phyloP scores from a whole-genome alignment of 306 rosid genomes.

The Heteromeles arbutifolia region DNA sequence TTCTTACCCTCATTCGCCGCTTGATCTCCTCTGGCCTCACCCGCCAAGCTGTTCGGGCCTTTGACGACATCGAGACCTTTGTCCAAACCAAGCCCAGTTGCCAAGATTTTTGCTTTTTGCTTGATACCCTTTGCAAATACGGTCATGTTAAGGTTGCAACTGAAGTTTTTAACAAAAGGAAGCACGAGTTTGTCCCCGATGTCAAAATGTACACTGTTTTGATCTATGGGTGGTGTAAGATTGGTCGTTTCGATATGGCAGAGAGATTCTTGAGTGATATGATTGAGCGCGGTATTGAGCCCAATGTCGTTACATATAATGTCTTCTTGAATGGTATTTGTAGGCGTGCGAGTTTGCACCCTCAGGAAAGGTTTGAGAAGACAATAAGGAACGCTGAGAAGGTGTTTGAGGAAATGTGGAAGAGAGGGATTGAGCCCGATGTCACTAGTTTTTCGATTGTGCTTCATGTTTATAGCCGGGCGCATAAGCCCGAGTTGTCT shows the following conservation, averaged over 20 bases:
- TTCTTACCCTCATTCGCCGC: constrained; percentile 60
- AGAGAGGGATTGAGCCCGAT: constrained; percentile 76
- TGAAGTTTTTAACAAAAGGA: constrained; percentile 52
- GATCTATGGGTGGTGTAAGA: constrained; percentile 84
- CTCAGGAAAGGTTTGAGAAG: constrained; percentile 72
- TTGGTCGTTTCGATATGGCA: constrained; percentile 47
- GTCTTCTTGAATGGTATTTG: constrained; percentile 82
- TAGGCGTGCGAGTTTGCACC: constrained; percentile 73
- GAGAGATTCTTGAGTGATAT: constrained; percentile 56
- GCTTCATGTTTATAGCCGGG: constrained; percentile 90
- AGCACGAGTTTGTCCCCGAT: constrained; percentile 31
- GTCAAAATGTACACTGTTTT: constrained; percentile 62
- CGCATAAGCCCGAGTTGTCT: constrained; percentile 67
- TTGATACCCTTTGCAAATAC: constrained; percentile 80
- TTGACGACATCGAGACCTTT: constrained; percentile 52
- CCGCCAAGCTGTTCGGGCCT: constrained; percentile 73
- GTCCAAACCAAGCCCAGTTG: constrained; percentile 9
- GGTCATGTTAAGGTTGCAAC: constrained; percentile 59
- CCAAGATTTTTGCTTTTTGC: constrained; percentile 43
- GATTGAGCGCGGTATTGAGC: constrained; percentile 56
- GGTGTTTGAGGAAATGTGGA: constrained; percentile 67
- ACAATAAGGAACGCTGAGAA: constrained; percentile 62
- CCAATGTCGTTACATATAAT: constrained; percentile 74
- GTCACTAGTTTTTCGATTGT: constrained; percentile 75
- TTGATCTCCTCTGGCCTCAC: constrained; percentile 66